Evolutionary conservation across 2,329 filamentous ascomycete genomes (phyloP), one percentile per base, ranked within the genome.

Genomic region (Aspergillus fijiensis): DNA sequence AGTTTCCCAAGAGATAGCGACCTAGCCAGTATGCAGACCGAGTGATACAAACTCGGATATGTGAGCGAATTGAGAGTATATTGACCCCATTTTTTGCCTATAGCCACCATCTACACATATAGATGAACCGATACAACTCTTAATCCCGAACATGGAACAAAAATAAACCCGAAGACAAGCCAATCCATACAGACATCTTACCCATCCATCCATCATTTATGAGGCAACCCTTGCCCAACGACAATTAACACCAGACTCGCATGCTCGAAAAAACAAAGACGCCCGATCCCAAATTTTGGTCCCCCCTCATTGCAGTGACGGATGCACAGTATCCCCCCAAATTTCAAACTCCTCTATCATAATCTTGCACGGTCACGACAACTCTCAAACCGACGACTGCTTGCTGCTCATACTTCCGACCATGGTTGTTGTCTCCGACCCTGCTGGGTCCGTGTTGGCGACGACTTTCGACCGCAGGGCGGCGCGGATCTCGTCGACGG

Each of bases 401-500:
- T 69, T 72, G 9, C 62, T 65, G 47, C 60, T 64, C 23, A 63
- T 51, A 12, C 59, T 67, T 6, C 64, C 67, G 6, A 63, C 49
- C 16, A 71, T 25, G 5, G 70, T 71, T 45, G 70, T 69, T 2
- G 58, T 57, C 59, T 71, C 65, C 1, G 67, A 72, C 3, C 60
- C 35, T 7, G 67, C 56, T 9, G 64, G 49, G 5, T 64, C 54
- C 4, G 39, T 61, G 23, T 67, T 69, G 3, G 65, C 67, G 9
- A 74, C 55, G 2, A 74, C 73, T 62, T 80, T 80, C 0, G 75
- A 66, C 25, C 68, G 69, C 51, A 80, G 65, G 2, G 77, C 78
- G 3, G 69, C 71, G 10, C 77, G 73, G 60, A 85, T 81, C 57
- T 81, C 80, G 1, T 75, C 72, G 56, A 82, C 74, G 57, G 76